phyloP scores from a whole-genome alignment of 305 asterid species.

The Fraxinus angustifolia region DNA sequence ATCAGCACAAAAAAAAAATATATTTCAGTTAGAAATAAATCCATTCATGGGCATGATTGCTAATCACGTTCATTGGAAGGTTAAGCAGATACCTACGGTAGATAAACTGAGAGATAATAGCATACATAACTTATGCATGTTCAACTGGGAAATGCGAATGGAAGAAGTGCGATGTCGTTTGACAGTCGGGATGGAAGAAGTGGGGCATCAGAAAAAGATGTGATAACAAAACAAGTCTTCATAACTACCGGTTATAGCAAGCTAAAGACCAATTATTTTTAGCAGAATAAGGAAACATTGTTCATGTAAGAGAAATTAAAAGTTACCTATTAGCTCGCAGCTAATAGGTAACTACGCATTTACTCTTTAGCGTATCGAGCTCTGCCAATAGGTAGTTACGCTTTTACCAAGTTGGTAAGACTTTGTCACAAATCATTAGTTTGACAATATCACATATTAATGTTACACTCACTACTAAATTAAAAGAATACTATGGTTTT shows the following conservation, averaged over 20 bases:
- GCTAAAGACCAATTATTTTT: not conserved
- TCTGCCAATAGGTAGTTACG: not conserved
- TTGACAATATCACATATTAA: not conserved
- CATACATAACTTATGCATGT: not conserved
- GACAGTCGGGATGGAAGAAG: not conserved
- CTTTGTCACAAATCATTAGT: not conserved
- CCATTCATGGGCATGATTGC: not conserved
- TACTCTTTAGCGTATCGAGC: not conserved
- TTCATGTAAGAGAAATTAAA: not conserved
- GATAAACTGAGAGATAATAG: not conserved
- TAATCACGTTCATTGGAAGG: not conserved
- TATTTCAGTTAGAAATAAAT: not conserved
- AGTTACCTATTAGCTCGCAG: not conserved
- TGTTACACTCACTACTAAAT: not conserved
- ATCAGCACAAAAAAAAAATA: not conserved
- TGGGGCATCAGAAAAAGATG: not conserved
- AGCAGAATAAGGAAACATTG: not conserved
- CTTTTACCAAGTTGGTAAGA: not conserved
- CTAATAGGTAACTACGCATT: not conserved
- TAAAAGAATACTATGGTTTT: not conserved
- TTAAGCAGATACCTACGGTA: not conserved
- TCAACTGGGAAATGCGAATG: not conserved
- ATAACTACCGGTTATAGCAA: not conserved
- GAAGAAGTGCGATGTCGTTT: not conserved
- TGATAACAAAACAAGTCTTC: not conserved